Percentiles rank a stretch among this genome's conserved stretches.
Evolutionary conservation across 2,329 filamentous ascomycete species (phyloP).

Genomic region (Spiromastix sp.): DNA sequence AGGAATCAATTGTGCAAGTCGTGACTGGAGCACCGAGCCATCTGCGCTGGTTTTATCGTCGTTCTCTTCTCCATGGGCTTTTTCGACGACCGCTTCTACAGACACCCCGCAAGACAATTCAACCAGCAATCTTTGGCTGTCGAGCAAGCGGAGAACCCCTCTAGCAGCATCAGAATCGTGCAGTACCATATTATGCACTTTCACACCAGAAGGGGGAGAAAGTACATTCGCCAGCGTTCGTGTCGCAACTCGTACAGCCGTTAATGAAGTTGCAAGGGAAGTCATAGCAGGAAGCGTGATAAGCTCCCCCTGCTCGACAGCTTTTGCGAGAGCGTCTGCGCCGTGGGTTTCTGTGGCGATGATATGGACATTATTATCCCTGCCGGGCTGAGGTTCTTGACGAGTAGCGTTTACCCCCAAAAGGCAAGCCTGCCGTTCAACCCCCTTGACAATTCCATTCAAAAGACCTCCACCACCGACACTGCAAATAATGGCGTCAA

Average conservation of each 20-base stretch:
- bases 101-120: conserved; percentile 80
- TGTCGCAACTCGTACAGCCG: conserved; percentile 59
- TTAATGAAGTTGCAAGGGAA: conserved; percentile 63
- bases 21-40: no score
- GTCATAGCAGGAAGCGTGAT: conserved; percentile 62
- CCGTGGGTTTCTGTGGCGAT: conserved; percentile 68
- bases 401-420: conserved; percentile 7
- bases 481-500: conserved; percentile 64
- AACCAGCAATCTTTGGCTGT: conserved; percentile 72
- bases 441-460: conserved; percentile 62
- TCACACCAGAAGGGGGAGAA: conserved; percentile 32
- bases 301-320: conserved; percentile 40
- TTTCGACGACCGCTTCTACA: conserved; percentile 40
- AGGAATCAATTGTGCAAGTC: conserved; percentile 52
- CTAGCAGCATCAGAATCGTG: conserved; percentile 69
- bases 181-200: conserved; percentile 53
- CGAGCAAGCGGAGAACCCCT: conserved; percentile 64
- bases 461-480: conserved; percentile 75
- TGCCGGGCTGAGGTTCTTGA: conserved; percentile 9
- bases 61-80: conserved; percentile 6
- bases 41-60: conserved; percentile 4
- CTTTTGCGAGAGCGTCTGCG: conserved; percentile 57
- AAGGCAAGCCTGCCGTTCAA: conserved; percentile 40
- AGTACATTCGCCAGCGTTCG: conserved; percentile 56
- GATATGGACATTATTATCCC: conserved; percentile 42